A percentile compares a stretch with the other conserved stretches of the same genome.
These are phyloP conservation scores for Sporothrix brasiliensis DNA, from an alignment of 2,329 filamentous ascomycete genomes.

Conservation along the genomic window DNA sequence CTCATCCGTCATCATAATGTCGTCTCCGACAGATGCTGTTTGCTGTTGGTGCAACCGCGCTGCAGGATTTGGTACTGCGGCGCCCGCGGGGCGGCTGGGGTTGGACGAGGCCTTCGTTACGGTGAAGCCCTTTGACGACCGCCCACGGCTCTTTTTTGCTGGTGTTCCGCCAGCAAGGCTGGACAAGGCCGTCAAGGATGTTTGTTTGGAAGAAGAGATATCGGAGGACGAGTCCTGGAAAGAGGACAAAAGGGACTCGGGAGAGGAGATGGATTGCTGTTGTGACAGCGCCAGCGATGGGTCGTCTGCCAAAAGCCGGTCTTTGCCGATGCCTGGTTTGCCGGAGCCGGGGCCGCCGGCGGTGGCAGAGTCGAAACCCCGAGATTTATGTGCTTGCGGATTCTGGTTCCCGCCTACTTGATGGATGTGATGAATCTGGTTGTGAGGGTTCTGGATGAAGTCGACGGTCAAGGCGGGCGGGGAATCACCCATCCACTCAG, in stretches of 20 bases:
- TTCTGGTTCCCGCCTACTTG: constrained; percentile 22
- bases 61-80: not conserved
- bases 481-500: constrained; percentile 38
- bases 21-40: constrained; percentile 37
- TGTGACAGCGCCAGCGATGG: constrained; percentile 29
- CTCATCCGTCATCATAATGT: constrained; percentile 50
- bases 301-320: constrained; percentile 33
- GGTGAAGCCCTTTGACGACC: constrained; percentile 40
- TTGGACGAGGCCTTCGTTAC: constrained; percentile 13
- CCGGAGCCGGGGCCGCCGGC: constrained; percentile 6
- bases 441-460: constrained; percentile 35
- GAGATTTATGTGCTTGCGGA: not conserved
- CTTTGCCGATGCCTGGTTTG: constrained; percentile 20
- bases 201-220: constrained; percentile 47
- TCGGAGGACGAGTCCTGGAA: constrained; percentile 57
- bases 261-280: constrained; percentile 33
- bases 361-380: constrained; percentile 19
- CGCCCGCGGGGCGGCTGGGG: not conserved
- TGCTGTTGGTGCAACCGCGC: not conserved
- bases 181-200: constrained; percentile 35
- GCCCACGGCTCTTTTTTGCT: constrained; percentile 31
- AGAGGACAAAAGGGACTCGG: constrained; percentile 38
- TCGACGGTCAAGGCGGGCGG: constrained; percentile 37
- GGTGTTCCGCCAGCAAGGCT: constrained; percentile 31
- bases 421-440: constrained; percentile 30